A percentile compares a stretch with the other conserved stretches of the same genome.
These are phyloP conservation scores for Aureobasidium sp. DNA, from an alignment of 2,329 filamentous ascomycete species.

Conservation along the genomic window DNA sequence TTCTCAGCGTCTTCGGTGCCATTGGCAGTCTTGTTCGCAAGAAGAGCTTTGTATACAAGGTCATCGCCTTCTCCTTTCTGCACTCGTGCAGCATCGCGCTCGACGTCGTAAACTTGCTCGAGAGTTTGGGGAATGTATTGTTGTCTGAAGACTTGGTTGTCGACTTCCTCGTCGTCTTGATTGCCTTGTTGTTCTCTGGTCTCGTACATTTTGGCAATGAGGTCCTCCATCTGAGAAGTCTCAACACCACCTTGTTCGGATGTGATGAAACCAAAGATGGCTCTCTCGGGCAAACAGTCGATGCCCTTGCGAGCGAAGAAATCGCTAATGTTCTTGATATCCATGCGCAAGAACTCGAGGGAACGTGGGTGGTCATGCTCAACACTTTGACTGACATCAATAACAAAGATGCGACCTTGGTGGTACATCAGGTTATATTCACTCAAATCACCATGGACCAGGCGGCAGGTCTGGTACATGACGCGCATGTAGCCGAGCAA, in stretches of 20 bases:
- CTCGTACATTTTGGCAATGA: conserved; percentile 62
- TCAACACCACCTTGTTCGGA: conserved; percentile 53
- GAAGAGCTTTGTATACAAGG: conserved; percentile 77
- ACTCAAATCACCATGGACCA: conserved; percentile 93
- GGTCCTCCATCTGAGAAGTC: conserved; percentile 53
- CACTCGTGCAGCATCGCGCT: conserved; percentile 77
- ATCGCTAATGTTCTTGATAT: conserved; percentile 92
- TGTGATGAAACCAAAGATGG: conserved; percentile 80
- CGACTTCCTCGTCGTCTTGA: conserved; percentile 59
- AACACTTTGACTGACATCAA: conserved; percentile 95
- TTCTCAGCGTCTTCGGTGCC: conserved; percentile 26
- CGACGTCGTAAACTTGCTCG: conserved; percentile 93
- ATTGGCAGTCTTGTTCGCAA: conserved; percentile 60
- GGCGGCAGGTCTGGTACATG: conserved; percentile 83
- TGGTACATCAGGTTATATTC: conserved; percentile 98
- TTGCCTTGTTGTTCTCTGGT: conserved; percentile 44
- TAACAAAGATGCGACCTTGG: conserved; percentile 75
- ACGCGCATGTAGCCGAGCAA: conserved; percentile 82
- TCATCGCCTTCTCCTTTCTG: conserved; percentile 64
- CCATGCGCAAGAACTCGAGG: conserved; percentile 92
- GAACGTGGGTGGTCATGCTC: conserved; percentile 93
- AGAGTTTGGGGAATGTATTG: conserved; percentile 96
- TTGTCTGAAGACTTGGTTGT: conserved; percentile 88
- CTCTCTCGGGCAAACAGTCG: conserved; percentile 68
- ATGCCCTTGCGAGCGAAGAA: conserved; percentile 87